Percentiles rank a stretch among this genome's conserved stretches.
phyloP scores from a whole-genome alignment of 164 flowering plant species.

The Magnolia officinalis region DNA sequence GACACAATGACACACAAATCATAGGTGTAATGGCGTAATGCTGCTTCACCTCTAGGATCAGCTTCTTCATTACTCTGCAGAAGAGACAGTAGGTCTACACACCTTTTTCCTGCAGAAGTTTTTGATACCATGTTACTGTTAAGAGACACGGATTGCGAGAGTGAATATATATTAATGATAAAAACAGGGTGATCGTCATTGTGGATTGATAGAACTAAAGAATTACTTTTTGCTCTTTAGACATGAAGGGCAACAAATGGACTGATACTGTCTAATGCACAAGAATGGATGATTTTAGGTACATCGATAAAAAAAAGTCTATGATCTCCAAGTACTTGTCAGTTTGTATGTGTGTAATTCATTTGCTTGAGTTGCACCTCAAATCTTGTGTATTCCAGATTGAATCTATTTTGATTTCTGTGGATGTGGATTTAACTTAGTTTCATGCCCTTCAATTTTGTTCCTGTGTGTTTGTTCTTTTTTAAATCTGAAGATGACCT shows the following conservation, averaged over 20 bases:
- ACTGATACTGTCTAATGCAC: background rate
- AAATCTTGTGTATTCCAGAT: background rate
- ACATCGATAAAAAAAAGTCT: background rate
- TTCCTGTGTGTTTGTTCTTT: background rate
- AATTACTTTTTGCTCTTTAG: background rate
- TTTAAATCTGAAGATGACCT: conserved; percentile 4
- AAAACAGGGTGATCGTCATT: background rate
- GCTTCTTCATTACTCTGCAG: background rate
- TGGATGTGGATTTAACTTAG: background rate
- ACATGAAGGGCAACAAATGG: background rate
- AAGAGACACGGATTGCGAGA: background rate
- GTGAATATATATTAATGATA: background rate
- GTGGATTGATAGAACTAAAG: background rate
- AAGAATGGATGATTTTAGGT: too few species aligned
- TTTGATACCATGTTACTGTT: background rate
- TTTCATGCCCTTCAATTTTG: background rate
- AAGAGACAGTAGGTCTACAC: background rate
- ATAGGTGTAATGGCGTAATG: background rate
- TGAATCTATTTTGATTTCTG: conserved; percentile 2
- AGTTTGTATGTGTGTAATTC: background rate
- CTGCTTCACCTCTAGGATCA: background rate
- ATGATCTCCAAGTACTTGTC: background rate
- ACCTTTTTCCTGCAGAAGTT: background rate
- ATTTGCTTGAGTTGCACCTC: background rate
- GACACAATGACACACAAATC: background rate